Conservation (phyloP, 164 flowering plant species). For the Nymphaea thermarum region DNA sequence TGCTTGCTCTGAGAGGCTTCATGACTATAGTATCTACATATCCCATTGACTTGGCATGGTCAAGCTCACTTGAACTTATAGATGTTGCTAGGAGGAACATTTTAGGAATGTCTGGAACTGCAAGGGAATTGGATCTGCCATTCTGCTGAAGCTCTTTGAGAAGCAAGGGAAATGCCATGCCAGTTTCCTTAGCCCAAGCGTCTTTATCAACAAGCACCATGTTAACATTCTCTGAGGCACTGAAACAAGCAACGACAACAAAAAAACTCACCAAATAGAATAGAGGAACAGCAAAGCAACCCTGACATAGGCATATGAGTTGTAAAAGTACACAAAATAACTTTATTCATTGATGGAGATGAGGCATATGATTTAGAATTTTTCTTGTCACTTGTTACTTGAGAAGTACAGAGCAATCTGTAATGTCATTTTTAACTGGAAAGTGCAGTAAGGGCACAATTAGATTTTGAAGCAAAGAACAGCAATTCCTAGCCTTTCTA, state of each 20-base stretch:
- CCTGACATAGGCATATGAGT: not conserved
- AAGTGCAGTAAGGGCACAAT: no score
- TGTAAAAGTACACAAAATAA: no score
- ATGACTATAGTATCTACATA: constrained; percentile 41
- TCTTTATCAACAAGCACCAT: constrained; percentile 72
- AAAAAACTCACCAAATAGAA: not conserved
- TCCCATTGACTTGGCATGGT: constrained; percentile 37
- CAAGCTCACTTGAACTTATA: constrained; percentile 20
- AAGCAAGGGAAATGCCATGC: constrained; percentile 13
- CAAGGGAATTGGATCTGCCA: constrained; percentile 8
- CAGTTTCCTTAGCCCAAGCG: constrained; percentile 32
- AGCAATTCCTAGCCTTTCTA: no score
- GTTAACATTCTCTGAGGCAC: constrained; percentile 21
- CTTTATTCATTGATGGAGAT: no score
- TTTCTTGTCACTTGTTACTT: no score
- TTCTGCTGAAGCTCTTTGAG: constrained; percentile 18
- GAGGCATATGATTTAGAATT: no score
- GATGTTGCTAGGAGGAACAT: constrained; percentile 46
- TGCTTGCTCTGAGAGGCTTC: constrained; percentile 69
- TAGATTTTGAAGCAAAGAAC: no score
- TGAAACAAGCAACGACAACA: constrained; percentile 8
- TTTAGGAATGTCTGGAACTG: constrained; percentile 20
- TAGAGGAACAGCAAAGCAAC: not conserved
- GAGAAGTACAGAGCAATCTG: no score
- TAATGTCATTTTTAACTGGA: no score